Conservation (phyloP, 495 filamentous ascomycete genomes). For the Ascodesmis nigricans region DNA sequence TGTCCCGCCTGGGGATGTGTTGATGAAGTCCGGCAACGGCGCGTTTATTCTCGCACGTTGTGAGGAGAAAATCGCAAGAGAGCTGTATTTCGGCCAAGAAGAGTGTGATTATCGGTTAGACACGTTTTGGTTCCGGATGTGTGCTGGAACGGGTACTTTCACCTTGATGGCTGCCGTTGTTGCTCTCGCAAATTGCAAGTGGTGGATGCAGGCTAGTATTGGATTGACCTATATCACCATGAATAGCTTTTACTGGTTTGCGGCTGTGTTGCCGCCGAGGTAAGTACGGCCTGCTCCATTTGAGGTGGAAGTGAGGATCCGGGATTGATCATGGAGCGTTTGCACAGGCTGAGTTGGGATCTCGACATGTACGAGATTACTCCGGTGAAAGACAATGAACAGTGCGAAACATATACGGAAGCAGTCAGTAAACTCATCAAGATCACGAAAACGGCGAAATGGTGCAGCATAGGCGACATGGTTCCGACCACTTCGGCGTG, state of each 20-base stretch:
- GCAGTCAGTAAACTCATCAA: background rate
- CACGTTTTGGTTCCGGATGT: slow-evolving; percentile 25
- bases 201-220: slow-evolving; percentile 35
- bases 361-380: background rate
- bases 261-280: slow-evolving; percentile 25
- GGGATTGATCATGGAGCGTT: too few relatives aligned
- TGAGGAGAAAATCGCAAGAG: slow-evolving; percentile 39
- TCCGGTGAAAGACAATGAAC: background rate
- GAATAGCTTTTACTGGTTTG: slow-evolving; percentile 37
- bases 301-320: too few relatives aligned
- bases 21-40: slow-evolving; percentile 32
- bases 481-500: background rate
- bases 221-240: slow-evolving; percentile 33
- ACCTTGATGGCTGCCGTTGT: slow-evolving; percentile 39
- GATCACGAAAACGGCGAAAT: background rate
- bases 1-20: slow-evolving; percentile 33
- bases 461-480: background rate
- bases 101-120: slow-evolving; percentile 30
- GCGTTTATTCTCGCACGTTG: slow-evolving; percentile 39
- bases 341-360: too few relatives aligned
- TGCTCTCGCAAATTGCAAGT: slow-evolving; percentile 37
- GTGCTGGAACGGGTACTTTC: slow-evolving; percentile 35
- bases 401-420: background rate
- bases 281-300: too few relatives aligned
- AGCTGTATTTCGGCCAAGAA: slow-evolving; percentile 40